phyloP scores from a whole-genome alignment of 371 early-diverging fungal species.

The Syncephalis fuscata region DNA sequence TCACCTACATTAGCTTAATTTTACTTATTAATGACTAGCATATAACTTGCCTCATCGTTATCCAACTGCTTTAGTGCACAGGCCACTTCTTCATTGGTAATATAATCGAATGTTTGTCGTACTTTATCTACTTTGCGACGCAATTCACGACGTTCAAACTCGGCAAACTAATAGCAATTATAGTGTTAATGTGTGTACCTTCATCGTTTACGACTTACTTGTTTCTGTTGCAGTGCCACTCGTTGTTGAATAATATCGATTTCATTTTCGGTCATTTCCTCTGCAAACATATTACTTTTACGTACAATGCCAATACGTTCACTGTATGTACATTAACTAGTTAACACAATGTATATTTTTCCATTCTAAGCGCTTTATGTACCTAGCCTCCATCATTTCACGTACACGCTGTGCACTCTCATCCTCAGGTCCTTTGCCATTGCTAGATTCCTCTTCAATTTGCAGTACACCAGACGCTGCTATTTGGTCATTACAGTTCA shows the following conservation, averaged over 20 bases:
- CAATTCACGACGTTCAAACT: slow-evolving; percentile 55
- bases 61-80: slow-evolving; percentile 56
- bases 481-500: too few relatives aligned
- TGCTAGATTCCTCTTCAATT: too few relatives aligned
- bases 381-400: too few relatives aligned
- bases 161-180: slow-evolving; percentile 30
- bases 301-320: slow-evolving; percentile 37
- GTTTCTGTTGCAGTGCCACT: slow-evolving; percentile 69
- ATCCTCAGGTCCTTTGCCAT: too few relatives aligned
- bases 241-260: slow-evolving; percentile 70
- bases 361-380: too few relatives aligned
- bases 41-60: slow-evolving; percentile 43
- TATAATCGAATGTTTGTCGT: slow-evolving; percentile 45
- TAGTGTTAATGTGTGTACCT: not conserved
- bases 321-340: not conserved
- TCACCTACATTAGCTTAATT: not conserved
- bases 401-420: too few relatives aligned
- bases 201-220: slow-evolving; percentile 16
- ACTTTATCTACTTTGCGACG: slow-evolving; percentile 55
- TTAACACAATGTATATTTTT: not conserved
- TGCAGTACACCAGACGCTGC: too few relatives aligned
- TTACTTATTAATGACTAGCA: not conserved
- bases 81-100: slow-evolving; percentile 64
- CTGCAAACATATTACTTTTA: slow-evolving; percentile 70
- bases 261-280: slow-evolving; percentile 72